Evolutionary conservation across 768 basidiomycete genomes (phyloP).

Genomic region (Boletus subparvulus): DNA sequence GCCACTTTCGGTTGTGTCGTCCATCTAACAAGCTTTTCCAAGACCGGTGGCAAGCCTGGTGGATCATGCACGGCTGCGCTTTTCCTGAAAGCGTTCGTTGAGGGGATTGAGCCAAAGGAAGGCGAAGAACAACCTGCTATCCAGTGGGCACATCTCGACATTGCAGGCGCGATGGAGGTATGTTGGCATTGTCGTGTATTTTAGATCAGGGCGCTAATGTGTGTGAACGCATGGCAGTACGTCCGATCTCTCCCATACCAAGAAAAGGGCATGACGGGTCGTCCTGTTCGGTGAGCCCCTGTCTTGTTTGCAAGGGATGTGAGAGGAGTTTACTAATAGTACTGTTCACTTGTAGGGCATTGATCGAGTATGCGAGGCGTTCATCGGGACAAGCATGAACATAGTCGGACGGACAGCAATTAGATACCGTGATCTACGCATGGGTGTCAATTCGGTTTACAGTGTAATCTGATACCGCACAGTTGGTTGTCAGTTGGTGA

Average conservation of each 20-base stretch:
- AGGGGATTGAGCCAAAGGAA: slow-evolving; percentile 65
- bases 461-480: too few species aligned
- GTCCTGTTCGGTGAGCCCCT: slow-evolving; percentile 67
- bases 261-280: slow-evolving; percentile 76
- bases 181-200: slow-evolving; percentile 18
- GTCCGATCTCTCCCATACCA: slow-evolving; percentile 59
- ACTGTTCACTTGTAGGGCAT: slow-evolving; percentile 20
- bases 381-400: slow-evolving; percentile 21
- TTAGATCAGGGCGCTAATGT: not conserved
- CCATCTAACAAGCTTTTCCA: slow-evolving; percentile 1
- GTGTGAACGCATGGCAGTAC: slow-evolving; percentile 33
- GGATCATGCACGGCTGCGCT: slow-evolving; percentile 82
- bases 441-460: not conserved
- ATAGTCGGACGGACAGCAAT: not conserved
- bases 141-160: slow-evolving; percentile 88
- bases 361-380: slow-evolving; percentile 35
- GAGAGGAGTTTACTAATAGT: not conserved
- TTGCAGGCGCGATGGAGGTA: slow-evolving; percentile 76
- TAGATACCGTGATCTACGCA: slow-evolving; percentile 1
- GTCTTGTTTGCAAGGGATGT: not conserved
- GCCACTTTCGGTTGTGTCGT: not conserved
- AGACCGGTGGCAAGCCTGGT: slow-evolving; percentile 72
- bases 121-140: slow-evolving; percentile 52
- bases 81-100: slow-evolving; percentile 82
- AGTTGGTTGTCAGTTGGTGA: too few species aligned